Evolutionary conservation across 352 stramenopile species (phyloP), one percentile per base, ranked within the genome.

Genomic region (Pilasporangium apinafurcum): DNA sequence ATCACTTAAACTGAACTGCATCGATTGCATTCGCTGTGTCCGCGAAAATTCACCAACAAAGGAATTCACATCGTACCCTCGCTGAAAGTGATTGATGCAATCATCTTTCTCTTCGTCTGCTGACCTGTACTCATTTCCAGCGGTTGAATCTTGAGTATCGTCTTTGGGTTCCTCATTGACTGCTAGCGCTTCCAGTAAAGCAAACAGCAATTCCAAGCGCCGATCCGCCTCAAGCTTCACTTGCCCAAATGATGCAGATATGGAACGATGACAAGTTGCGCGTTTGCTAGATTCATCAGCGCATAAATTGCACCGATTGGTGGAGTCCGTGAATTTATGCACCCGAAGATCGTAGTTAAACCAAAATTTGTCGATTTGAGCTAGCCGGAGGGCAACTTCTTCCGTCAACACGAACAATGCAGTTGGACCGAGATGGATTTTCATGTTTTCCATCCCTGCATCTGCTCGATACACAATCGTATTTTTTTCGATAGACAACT

Each of bases 201-300:
- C 81, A 34, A 90, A 95, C 20, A 95, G 58, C 18, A 95, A 48
- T 50, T 88, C 74, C 21, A 95, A 58, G 12, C 83, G 59, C 35
- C 83, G 68, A 51, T 95, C 83, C 7, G 83, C 83, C 45, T 95
- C 83, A 8, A 95, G 47, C 35, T 95, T 95, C 13, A 95, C 72
- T 61, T 92, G 80, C 6, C 81, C 83, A 34, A 92, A 78, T 1
- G 56, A 74, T 37, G 90, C 64, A 14, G 53, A 58, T 9, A 92
- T 43, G 8, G 67, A 76, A 13, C 81, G 77, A 59, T 92, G 76
- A 14, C 65, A 83, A 5, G 73, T 54, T 18, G 70, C 59, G 25
- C 60, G 59, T 31, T 76, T 80, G 3, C 60, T 47, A 28, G 65
- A 78, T 31, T 90, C 81, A 30, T 89, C 67, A n/a, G 59, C 27